Base-by-base conservation (phyloP, 345 rosid species). In the Fremontodendron californicum region DNA sequence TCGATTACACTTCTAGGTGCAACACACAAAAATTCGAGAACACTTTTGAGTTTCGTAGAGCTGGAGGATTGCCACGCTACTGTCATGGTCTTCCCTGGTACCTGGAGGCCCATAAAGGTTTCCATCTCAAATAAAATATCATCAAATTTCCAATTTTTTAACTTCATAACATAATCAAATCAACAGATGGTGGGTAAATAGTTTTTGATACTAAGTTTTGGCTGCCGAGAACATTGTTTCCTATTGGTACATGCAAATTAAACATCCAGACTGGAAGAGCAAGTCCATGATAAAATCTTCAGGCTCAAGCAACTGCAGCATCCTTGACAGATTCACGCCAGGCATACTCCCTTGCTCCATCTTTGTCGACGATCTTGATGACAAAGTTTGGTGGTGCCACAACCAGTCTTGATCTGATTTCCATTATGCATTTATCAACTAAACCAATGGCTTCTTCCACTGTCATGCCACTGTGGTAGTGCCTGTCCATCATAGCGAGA, bases 371-470 rank as follows among this genome's bases (percentile, higher is more conserved):
- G 6, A 96, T 96, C 89, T 96, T 93, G 87, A 96, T 93, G 61
- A 92, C 94, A 77, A 93, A 96, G 88, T 93, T 96, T 4, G 94
- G 97, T 3, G 99, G 99, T 23, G 99, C 98, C 80, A 94, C 90
- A 37, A 91, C 98, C 70, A 96, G 87, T 82, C 97, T 94, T 45
- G 96, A 92, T 73, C 95, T 85, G 74, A 96, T 94, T 93, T 96
- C 99, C 57, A 84, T 21, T 75, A 96, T 93, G 88, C 98, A 92
- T 78, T 92, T 92, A 69, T 94, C 99, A 0, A 94, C 97, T 86
- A 96, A 75, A 27, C 80, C 92, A 31, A 91, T 81, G n/a, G 98
- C 95, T 82, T 96, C 95, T 83, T 92, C 97, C 9, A 94, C 87
- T 0, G 95, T 75, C 99, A 96, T 96, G 75, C 94, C 97, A 43